Evolutionary conservation across 1,139 yeast genomes (phyloP).

Genomic region (Hyphopichia wangnamkhiaoensis): DNA sequence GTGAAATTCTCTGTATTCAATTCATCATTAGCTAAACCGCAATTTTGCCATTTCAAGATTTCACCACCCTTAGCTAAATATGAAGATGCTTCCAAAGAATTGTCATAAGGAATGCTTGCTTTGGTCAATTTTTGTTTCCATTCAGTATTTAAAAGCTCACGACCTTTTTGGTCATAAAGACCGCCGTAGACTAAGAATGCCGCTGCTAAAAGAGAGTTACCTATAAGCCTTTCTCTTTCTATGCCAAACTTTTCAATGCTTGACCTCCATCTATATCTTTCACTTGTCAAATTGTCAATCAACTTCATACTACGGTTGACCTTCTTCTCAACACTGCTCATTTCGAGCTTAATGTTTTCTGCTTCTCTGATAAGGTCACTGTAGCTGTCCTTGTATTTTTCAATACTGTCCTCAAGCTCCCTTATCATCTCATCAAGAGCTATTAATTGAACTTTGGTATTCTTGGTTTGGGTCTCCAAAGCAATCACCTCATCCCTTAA

Average conservation of each 20-base stretch:
- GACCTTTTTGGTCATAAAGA: slow-evolving; percentile 50
- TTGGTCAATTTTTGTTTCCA: slow-evolving; percentile 46
- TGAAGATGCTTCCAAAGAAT: slow-evolving; percentile 30
- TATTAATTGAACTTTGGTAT: slow-evolving; percentile 65
- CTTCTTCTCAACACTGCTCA: slow-evolving; percentile 60
- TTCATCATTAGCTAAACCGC: slow-evolving; percentile 58
- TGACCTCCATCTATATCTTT: slow-evolving; percentile 74
- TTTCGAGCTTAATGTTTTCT: slow-evolving; percentile 72
- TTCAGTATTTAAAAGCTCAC: slow-evolving; percentile 35
- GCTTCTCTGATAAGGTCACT: slow-evolving; percentile 75
- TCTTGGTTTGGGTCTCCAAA: slow-evolving; percentile 61
- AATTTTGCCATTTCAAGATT: slow-evolving; percentile 50
- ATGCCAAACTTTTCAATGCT: slow-evolving; percentile 53
- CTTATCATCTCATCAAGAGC: slow-evolving; percentile 81
- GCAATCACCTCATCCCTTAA: slow-evolving; percentile 62
- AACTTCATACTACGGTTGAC: slow-evolving; percentile 65
- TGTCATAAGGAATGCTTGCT: slow-evolving; percentile 45
- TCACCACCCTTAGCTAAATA: slow-evolving; percentile 44
- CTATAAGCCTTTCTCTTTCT: slow-evolving; percentile 53
- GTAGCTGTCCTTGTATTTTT: slow-evolving; percentile 64
- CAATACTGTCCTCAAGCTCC: slow-evolving; percentile 73
- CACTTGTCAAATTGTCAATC: slow-evolving; percentile 64
- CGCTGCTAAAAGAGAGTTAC: slow-evolving; percentile 65
- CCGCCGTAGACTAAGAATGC: slow-evolving; percentile 68
- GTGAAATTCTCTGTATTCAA: slow-evolving; percentile 64